A percentile compares a stretch with the other conserved stretches of the same genome.
phyloP scores from a whole-genome alignment of 2,329 filamentous ascomycete genomes.

The Talaromyces rugulosus region DNA sequence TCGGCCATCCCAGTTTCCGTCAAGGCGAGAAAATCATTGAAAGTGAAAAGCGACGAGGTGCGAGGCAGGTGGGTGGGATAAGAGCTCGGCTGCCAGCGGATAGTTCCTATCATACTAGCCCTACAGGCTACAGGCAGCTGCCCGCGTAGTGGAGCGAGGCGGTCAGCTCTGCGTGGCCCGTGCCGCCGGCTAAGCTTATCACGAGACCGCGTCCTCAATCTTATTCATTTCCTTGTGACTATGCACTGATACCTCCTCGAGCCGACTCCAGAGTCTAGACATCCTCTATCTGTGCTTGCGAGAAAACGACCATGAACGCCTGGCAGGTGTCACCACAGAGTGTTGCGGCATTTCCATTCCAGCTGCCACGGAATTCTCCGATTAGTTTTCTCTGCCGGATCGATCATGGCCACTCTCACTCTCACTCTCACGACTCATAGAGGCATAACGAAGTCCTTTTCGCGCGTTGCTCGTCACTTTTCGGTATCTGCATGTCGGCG shows the following conservation, averaged over 20 bases:
- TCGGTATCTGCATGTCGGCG: slow-evolving; percentile 34
- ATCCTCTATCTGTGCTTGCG: background rate
- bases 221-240: background rate
- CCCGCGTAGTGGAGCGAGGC: background rate
- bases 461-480: slow-evolving; percentile 32
- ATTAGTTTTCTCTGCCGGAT: background rate
- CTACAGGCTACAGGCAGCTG: background rate
- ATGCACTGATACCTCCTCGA: background rate
- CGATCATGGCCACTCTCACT: slow-evolving; percentile 2
- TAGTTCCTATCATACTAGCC: background rate
- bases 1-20: background rate
- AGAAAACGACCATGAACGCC: slow-evolving; percentile 7
- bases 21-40: background rate
- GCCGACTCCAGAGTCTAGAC: background rate
- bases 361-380: slow-evolving; percentile 8
- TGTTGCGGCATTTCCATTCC: slow-evolving; percentile 6
- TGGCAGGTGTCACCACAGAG: slow-evolving; percentile 1
- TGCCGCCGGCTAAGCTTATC: background rate
- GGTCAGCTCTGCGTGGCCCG: background rate
- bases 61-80: background rate
- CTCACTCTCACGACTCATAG: slow-evolving; percentile 7
- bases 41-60: background rate
- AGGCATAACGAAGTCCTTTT: slow-evolving; percentile 5
- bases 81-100: background rate
- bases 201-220: background rate